Conservation (phyloP, 305 asterid species). For the Fraxinus greggii region DNA sequence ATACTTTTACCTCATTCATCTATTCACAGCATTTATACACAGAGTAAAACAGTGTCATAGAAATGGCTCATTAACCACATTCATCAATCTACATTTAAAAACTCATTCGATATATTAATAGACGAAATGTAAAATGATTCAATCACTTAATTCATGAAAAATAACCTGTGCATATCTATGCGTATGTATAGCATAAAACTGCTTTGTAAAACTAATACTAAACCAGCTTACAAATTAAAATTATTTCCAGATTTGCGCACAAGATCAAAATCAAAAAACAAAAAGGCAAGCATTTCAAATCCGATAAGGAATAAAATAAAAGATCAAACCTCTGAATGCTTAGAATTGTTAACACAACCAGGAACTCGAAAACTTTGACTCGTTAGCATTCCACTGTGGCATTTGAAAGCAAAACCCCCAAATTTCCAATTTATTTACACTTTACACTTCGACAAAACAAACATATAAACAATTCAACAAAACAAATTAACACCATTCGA, state of each 20-base stretch:
- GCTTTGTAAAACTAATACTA: not conserved
- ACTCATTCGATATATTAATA: constrained; percentile 1
- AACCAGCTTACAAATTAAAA: constrained; percentile 2
- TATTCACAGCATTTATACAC: not conserved
- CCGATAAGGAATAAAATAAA: not conserved
- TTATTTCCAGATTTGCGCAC: constrained; percentile 15
- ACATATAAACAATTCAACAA: constrained; percentile 12
- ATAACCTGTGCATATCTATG: not conserved
- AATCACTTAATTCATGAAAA: not conserved
- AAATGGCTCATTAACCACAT: constrained; percentile 3
- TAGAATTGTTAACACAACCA: not conserved
- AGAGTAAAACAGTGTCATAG: not conserved
- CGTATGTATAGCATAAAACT: not conserved
- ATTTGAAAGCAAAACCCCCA: constrained; percentile 28
- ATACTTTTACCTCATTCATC: not conserved
- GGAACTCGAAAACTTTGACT: not conserved
- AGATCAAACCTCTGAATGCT: not conserved
- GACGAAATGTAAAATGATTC: not conserved
- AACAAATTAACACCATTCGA: constrained; percentile 26
- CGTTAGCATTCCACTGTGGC: not conserved
- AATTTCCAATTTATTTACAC: constrained; percentile 28
- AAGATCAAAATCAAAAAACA: not conserved
- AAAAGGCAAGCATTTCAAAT: not conserved
- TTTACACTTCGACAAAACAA: constrained; percentile 25
- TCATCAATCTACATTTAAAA: not conserved